A percentile compares a stretch with the other conserved stretches of the same genome.
These are phyloP conservation scores for Physaria fendleri DNA, from an alignment of 345 rosid species.

Conservation along the genomic window DNA sequence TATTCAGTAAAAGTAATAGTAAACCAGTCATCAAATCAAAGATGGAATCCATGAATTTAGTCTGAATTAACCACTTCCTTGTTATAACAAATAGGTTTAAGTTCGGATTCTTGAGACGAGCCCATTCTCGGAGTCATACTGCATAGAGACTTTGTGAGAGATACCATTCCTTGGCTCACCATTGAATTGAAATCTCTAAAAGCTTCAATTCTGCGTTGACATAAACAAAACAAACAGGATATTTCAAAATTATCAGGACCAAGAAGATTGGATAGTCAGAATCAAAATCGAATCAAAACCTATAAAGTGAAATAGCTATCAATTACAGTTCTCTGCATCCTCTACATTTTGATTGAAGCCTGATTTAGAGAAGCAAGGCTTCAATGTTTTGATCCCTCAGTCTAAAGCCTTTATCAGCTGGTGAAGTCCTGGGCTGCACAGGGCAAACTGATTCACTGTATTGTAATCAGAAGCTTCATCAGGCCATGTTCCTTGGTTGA, in stretches of 20 bases:
- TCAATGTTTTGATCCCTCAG: conserved; percentile 74
- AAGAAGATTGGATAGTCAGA: no score
- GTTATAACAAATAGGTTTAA: no score
- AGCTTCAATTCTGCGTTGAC: background rate
- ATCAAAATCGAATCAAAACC: no score
- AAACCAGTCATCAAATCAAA: no score
- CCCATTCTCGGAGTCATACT: conserved; percentile 21
- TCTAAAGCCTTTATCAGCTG: conserved; percentile 79
- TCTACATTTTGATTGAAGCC: no score
- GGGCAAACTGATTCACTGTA: conserved; percentile 72
- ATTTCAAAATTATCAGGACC: background rate
- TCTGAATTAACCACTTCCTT: no score
- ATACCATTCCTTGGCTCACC: conserved; percentile 46
- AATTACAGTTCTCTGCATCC: no score
- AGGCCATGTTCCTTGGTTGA: conserved; percentile 40
- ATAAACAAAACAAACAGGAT: background rate
- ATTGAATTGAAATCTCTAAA: conserved; percentile 16
- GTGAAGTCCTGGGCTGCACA: conserved; percentile 87
- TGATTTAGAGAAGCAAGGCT: conserved; percentile 63
- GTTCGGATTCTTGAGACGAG: conserved; percentile 29
- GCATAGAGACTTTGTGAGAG: conserved; percentile 35
- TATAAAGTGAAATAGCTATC: no score
- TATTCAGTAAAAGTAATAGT: no score
- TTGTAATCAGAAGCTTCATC: conserved; percentile 42
- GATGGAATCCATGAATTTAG: no score